These are phyloP conservation scores for Butyriboletus appendiculatus DNA, from an alignment of 1,284 basidiomycete species.

Conservation along the genomic window DNA sequence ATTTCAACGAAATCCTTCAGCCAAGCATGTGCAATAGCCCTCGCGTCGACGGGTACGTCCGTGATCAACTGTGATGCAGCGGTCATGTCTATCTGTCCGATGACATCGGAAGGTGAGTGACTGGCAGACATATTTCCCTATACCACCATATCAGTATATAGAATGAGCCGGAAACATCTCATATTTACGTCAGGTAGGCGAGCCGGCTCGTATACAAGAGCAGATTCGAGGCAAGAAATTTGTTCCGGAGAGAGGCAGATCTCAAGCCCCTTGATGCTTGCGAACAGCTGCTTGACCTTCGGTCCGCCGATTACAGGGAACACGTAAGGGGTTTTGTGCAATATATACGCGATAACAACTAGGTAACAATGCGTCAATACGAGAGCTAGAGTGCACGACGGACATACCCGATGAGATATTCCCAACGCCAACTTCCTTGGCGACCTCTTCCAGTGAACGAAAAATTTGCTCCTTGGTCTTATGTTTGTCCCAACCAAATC, in stretches of 20 bases:
- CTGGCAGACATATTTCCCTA: too few species aligned
- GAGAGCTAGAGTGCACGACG: neutral
- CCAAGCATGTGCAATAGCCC: neutral
- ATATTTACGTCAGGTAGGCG: too few species aligned
- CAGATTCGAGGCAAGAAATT: neutral
- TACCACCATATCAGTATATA: too few species aligned
- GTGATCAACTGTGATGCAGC: neutral
- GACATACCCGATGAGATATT: neutral
- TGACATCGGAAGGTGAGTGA: neutral
- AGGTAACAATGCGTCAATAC: neutral
- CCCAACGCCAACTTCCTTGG: neutral
- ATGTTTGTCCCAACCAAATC: neutral
- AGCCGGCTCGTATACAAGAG: neutral
- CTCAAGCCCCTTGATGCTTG: neutral
- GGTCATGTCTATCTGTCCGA: neutral
- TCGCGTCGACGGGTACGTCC: neutral
- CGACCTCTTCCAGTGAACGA: neutral
- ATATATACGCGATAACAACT: neutral
- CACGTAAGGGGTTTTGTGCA: neutral
- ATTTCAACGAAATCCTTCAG: neutral
- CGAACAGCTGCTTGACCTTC: neutral
- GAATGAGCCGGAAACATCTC: too few species aligned
- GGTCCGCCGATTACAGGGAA: neutral
- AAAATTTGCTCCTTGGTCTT: neutral
- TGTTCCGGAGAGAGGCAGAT: neutral